Evolutionary conservation across 192 early-diverging fungal species (phyloP), one percentile per base, ranked within the genome.

Genomic region (Mortierella hygrophila): DNA sequence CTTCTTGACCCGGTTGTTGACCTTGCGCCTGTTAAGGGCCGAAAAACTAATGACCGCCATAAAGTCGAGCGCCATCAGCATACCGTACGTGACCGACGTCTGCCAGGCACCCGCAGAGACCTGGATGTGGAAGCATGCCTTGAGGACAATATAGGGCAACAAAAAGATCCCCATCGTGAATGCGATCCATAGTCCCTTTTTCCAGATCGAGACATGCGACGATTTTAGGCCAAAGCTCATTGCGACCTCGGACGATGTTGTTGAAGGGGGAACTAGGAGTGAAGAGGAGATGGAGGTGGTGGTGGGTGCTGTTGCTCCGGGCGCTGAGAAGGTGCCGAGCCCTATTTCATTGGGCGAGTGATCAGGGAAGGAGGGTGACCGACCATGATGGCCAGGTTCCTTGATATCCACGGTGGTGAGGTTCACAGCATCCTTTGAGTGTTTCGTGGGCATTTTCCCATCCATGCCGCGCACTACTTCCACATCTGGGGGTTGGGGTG

Each of bases 11-110:
- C 83, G 35, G 29, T 71, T 77, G 63, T 86, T 86, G 47, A 86
- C 75, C 23, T 71, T 40, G 4, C 83, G 74, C 6, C 83, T 54
- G 23, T 86, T 86, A 15, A 86, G 70, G 4, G 83, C 83, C 73
- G 78, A 80, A 55, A 86, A 86, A 57, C 63, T 79, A 52, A 86
- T 68, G 10, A 86, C 78, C 2, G 83, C 83, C 75, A 80, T 77
- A 55, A 86, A 86, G 41, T 86, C 83, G n/a, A 86, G 40, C 3
- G 83, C 83, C 83, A 86, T 86, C 29, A 86, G 68, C 83, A 86
- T 80, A 26, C 83, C 83, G 13, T 86, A 86, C 3, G 83, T 86
- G 10, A 86, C 75, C 46, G 83, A 86, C 5, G 83, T 86, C 75
- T 86, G 83, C 83, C 83, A 86, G 6, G 83, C 83, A 0, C 83